A percentile compares a stretch with the other conserved stretches of the same genome.
phyloP scores from a whole-genome alignment of 2,329 filamentous ascomycete species.

The Scytalidium sp. region DNA sequence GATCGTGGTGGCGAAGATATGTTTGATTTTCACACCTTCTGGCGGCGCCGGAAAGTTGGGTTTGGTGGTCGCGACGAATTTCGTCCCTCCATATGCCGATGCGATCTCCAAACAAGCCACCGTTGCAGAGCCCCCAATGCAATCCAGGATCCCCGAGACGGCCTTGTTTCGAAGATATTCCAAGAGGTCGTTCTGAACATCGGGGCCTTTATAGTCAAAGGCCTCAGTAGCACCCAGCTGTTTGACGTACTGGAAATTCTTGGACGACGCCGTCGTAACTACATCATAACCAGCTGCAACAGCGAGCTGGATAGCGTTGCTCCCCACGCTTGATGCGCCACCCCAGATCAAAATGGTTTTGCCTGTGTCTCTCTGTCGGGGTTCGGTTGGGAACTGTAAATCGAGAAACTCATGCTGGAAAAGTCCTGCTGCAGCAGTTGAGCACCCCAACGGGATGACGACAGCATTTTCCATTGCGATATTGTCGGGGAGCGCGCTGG shows the following conservation, averaged over 20 bases:
- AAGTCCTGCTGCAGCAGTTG: constrained; percentile 26
- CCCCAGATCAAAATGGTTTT: constrained; percentile 46
- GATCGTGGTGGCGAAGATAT: constrained; percentile 24
- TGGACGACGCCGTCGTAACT: constrained; percentile 36
- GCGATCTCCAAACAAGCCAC: constrained; percentile 22
- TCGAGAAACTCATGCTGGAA: constrained; percentile 19
- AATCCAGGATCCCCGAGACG: constrained; percentile 26
- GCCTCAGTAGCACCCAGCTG: constrained; percentile 38
- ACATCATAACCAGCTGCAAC: constrained; percentile 42
- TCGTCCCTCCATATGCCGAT: constrained; percentile 17
- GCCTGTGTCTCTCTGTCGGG: constrained; percentile 16
- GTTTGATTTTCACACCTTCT: constrained; percentile 25
- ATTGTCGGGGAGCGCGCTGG: constrained; percentile 20
- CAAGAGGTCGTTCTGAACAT: constrained; percentile 18
- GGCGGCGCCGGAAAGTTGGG: constrained; percentile 13
- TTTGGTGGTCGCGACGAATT: constrained; percentile 21
- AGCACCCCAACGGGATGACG: constrained; percentile 27
- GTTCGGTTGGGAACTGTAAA: constrained; percentile 17
- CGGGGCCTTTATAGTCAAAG: constrained; percentile 40
- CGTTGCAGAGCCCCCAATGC: constrained; percentile 19
- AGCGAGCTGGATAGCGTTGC: constrained; percentile 43
- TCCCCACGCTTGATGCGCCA: constrained; percentile 45
- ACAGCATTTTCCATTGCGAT: constrained; percentile 25
- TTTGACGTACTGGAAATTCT: constrained; percentile 39
- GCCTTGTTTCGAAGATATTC: constrained; percentile 23